Conservation (phyloP, 352 stramenopile species). For the Phytophthora niederhauseri region DNA sequence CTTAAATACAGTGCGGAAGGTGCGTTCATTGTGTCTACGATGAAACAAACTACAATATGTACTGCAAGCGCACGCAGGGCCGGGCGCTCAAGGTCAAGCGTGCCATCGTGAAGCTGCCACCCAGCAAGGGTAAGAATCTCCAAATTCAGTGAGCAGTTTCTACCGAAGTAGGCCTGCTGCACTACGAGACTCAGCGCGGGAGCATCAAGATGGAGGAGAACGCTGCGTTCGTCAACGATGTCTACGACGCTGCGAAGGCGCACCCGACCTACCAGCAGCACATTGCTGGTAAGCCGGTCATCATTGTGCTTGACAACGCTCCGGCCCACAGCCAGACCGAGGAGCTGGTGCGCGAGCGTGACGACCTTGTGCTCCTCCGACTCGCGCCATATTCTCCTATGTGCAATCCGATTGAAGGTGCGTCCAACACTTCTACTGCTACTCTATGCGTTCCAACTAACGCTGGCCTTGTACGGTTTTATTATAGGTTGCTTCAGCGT, state of each 20-base stretch:
- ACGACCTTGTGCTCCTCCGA: conserved; percentile 10
- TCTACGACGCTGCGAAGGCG: not conserved
- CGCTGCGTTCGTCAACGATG: not conserved
- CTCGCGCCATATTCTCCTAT: conserved; percentile 13
- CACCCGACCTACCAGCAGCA: not conserved
- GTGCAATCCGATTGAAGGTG: conserved; percentile 21
- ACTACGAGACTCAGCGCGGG: not conserved
- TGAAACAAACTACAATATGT: not conserved
- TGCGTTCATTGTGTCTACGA: not conserved
- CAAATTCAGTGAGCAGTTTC: conserved; percentile 7
- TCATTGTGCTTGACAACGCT: conserved; percentile 7
- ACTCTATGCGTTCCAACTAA: not conserved
- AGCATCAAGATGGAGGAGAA: conserved; percentile 13
- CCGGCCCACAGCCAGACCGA: conserved; percentile 5
- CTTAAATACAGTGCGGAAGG: too few species aligned
- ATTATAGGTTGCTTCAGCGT: conserved; percentile 1
- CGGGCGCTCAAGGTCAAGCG: not conserved
- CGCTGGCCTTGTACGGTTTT: not conserved
- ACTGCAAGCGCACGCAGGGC: not conserved
- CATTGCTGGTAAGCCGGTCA: not conserved
- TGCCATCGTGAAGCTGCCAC: not conserved
- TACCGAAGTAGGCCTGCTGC: not conserved
- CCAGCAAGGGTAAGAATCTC: conserved; percentile 2
- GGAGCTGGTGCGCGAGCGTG: not conserved
- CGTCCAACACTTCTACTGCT: too few species aligned